A percentile compares a stretch with the other conserved stretches of the same genome.
phyloP scores from a whole-genome alignment of 805 yeast species.

The Metschnikowia bowlesiae region DNA sequence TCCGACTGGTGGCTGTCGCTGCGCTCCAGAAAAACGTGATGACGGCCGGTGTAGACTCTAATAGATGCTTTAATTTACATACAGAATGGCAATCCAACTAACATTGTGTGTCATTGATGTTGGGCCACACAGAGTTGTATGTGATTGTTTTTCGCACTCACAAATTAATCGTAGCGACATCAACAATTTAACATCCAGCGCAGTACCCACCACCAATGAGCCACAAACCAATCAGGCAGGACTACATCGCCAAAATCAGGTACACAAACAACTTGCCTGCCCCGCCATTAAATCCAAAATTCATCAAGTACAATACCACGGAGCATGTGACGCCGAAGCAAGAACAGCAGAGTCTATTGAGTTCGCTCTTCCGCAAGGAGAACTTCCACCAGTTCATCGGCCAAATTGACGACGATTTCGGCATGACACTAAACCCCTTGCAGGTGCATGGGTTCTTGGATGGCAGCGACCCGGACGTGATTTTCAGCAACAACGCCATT shows the following conservation, averaged over 20 bases:
- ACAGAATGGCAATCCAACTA: too few relatives aligned
- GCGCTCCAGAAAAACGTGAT: too few relatives aligned
- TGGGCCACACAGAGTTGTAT: too few relatives aligned
- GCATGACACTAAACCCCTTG: slow-evolving; percentile 73
- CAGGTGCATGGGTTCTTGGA: slow-evolving; percentile 66
- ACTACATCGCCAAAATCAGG: slow-evolving; percentile 74
- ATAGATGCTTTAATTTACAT: too few relatives aligned
- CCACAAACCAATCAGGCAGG: slow-evolving; percentile 52
- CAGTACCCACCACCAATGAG: not conserved
- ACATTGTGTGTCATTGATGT: too few relatives aligned
- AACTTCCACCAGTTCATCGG: slow-evolving; percentile 60
- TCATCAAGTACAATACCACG: slow-evolving; percentile 52
- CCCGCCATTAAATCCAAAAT: slow-evolving; percentile 87
- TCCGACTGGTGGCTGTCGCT: too few relatives aligned
- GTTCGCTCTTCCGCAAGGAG: slow-evolving; percentile 70
- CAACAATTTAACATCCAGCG: not conserved
- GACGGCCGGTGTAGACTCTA: too few relatives aligned
- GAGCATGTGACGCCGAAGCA: slow-evolving; percentile 31
- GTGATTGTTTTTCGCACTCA: slow-evolving; percentile 2
- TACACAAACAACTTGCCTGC: slow-evolving; percentile 88
- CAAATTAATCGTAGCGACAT: not conserved
- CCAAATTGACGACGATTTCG: slow-evolving; percentile 56
- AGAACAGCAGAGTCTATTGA: slow-evolving; percentile 49
- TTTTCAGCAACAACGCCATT: slow-evolving; percentile 28
- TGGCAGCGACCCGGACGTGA: slow-evolving; percentile 46